Percentiles rank a stretch among this genome's conserved stretches.
Evolutionary conservation across 2,329 filamentous ascomycete genomes (phyloP).

Genomic region (Fusarium brevicatenulatum): DNA sequence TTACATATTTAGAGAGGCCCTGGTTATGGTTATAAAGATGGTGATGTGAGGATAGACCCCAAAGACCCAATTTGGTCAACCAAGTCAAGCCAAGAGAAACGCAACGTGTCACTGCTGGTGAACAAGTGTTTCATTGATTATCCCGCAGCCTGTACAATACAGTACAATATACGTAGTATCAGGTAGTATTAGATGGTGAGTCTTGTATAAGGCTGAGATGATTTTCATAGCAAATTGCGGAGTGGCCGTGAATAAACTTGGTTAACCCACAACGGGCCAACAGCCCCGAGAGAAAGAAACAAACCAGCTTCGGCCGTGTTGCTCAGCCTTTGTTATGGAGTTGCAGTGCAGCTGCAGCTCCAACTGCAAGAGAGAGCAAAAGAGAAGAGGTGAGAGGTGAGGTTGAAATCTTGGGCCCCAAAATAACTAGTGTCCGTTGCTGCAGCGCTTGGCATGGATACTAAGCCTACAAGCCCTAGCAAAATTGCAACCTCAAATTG

Average conservation of each 20-base stretch:
- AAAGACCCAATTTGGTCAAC: neutral
- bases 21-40: neutral
- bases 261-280: conserved; percentile 7
- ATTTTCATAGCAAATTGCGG: neutral
- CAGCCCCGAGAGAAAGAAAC: neutral
- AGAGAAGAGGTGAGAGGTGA: conserved; percentile 1
- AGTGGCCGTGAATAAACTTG: neutral
- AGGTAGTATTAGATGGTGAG: neutral
- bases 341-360: neutral
- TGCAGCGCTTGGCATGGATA: conserved; percentile 18
- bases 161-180: neutral
- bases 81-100: neutral
- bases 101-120: conserved; percentile 16
- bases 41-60: neutral
- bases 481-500: conserved; percentile 23
- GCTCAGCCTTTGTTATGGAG: conserved; percentile 17
- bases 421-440: conserved; percentile 16
- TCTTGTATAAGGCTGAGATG: conserved; percentile 24
- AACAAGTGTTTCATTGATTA: neutral
- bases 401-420: conserved; percentile 7
- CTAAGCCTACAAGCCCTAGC: neutral
- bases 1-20: conserved; percentile 3
- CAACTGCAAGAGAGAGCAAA: neutral
- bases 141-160: neutral
- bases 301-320: neutral